These are phyloP conservation scores for Tricholoma matsutake DNA, from an alignment of 768 basidiomycete genomes.

Conservation along the genomic window DNA sequence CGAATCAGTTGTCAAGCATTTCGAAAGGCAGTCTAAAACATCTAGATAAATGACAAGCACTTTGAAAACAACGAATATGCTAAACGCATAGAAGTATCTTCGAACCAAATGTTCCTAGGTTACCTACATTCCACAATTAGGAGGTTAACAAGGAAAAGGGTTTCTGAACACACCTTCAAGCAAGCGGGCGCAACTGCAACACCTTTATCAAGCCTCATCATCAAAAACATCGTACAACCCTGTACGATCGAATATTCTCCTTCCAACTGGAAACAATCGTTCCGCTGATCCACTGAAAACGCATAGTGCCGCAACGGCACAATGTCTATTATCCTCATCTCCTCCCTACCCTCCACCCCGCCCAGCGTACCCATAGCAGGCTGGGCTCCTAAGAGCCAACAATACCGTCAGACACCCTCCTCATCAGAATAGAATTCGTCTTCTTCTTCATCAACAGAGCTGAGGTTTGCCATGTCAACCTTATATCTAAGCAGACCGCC, in stretches of 20 bases:
- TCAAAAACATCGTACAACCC: background rate
- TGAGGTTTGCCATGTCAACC: constrained; percentile 88
- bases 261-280: background rate
- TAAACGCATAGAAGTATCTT: background rate
- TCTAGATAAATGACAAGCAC: background rate
- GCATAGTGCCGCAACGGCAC: background rate
- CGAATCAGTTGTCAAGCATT: background rate
- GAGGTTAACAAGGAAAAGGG: background rate
- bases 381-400: constrained; percentile 85
- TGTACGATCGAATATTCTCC: background rate
- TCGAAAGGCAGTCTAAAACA: background rate
- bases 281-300: background rate
- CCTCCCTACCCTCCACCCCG: constrained; percentile 48
- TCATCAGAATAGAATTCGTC: constrained; percentile 85
- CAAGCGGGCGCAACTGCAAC: too few relatives aligned
- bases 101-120: background rate
- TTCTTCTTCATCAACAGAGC: constrained; percentile 74
- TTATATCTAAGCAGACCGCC: constrained; percentile 96
- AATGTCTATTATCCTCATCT: background rate
- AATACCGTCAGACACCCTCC: constrained; percentile 78
- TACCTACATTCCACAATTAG: background rate
- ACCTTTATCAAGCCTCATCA: background rate
- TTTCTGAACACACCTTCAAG: background rate
- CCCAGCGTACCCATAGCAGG: constrained; percentile 62
- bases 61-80: background rate